These are phyloP conservation scores for Cladosporium sphaerospermum DNA, from an alignment of 2,329 filamentous ascomycete species.

Conservation along the genomic window DNA sequence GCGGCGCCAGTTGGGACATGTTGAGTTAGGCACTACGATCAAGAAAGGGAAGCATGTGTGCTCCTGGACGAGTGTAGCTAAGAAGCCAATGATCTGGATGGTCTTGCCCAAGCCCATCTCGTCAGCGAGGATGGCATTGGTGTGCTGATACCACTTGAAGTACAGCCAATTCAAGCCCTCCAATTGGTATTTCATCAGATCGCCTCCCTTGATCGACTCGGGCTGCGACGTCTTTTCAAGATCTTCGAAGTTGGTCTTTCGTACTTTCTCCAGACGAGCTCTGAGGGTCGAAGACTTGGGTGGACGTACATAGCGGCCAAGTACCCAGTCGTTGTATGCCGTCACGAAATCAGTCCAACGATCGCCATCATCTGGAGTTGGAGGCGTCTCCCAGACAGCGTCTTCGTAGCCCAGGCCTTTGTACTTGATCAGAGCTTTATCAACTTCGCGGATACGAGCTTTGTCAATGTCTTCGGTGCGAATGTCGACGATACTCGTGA, in stretches of 20 bases:
- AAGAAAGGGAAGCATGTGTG: constrained; percentile 83
- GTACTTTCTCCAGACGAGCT: constrained; percentile 62
- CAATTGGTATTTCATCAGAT: constrained; percentile 88
- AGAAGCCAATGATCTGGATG: constrained; percentile 79
- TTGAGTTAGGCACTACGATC: constrained; percentile 88
- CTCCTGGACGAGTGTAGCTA: constrained; percentile 59
- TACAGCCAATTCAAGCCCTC: constrained; percentile 94
- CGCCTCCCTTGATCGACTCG: constrained; percentile 63
- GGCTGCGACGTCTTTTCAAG: constrained; percentile 69
- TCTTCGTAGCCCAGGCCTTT: constrained; percentile 89
- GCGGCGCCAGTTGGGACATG: constrained; percentile 93
- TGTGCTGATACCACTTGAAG: constrained; percentile 74
- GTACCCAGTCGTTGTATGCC: constrained; percentile 82
- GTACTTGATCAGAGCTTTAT: constrained; percentile 77
- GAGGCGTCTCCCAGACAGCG: constrained; percentile 80
- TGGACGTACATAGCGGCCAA: constrained; percentile 66
- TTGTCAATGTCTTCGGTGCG: constrained; percentile 64
- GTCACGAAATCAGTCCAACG: constrained; percentile 73
- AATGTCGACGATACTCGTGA: constrained; percentile 51
- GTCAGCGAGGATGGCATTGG: constrained; percentile 87
- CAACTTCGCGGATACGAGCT: constrained; percentile 64
- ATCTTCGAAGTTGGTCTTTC: constrained; percentile 51
- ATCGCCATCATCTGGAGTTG: constrained; percentile 55
- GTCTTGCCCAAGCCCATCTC: constrained; percentile 99
- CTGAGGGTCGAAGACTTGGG: constrained; percentile 52